Base-by-base conservation (phyloP, 1,139 yeast genomes). In the Kluyveromyces marxianus region DNA sequence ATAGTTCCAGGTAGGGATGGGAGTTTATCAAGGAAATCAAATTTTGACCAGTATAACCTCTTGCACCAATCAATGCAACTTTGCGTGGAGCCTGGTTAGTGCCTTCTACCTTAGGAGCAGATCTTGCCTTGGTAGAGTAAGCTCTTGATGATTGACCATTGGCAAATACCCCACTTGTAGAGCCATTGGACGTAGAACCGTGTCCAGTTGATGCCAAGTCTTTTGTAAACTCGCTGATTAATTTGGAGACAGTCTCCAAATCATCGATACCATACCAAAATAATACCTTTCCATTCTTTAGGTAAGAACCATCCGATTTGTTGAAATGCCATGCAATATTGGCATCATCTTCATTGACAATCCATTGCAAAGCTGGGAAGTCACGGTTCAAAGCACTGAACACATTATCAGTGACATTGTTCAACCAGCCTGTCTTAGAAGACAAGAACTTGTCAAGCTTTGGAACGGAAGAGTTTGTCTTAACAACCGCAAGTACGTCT, bases 1-100 rank as follows among this genome's bases (percentile, higher is more conserved):
- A 77, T 45, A 92, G 72, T 61, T 90, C 97, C 54, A 92, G 74
- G 65, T 78, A 79, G 43, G 95, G 95, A 68, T 92, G 99, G 47
- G 75, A 71, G 67, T 92, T 88, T 54, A 92, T 85, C 70, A 92
- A 74, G 42, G 83, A 78, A 56, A 92, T 88, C 66, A 92, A 76
- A 58, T 92, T 92, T 69, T 86, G 96, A 32, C 98, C 99, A 30
- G 97, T 90, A 69, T 79, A 88, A 36, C 99, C 99, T 70, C 99
- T 83, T 37, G 98, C 99, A 58, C 99, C 99, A 62, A 92, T 90
- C 57, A 92, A 76, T 1, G 97, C 98, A 42, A 94, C 90, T 49
- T 65, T 60, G 50, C 79, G 80, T 35, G 87, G 71, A 49, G 77
- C 77, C 44, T 71, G 66, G 69, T 81, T 85, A 41, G 77, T 65